These are phyloP conservation scores for Arthrocladium fulminans DNA, from an alignment of 2,329 filamentous ascomycete species.

Conservation along the genomic window DNA sequence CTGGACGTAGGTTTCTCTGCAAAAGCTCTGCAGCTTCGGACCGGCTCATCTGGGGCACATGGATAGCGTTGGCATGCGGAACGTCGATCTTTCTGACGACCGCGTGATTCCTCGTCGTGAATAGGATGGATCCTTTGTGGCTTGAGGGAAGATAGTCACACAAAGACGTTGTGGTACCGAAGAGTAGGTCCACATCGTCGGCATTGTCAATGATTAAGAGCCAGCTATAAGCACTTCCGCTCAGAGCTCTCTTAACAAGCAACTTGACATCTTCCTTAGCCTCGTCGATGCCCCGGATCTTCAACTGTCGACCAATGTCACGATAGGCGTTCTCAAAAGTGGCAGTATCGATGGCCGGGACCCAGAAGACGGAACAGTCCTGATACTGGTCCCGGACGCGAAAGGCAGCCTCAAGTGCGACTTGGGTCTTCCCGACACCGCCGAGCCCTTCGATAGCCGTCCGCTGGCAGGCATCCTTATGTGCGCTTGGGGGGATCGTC, in stretches of 20 bases:
- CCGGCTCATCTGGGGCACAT: conserved; percentile 11
- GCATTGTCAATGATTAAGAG: conserved; percentile 20
- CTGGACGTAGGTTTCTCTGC: conserved; percentile 15
- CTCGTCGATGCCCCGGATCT: conserved; percentile 9
- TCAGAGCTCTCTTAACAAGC: conserved; percentile 5
- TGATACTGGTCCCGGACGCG: conserved; percentile 1
- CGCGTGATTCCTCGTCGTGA: conserved; percentile 16
- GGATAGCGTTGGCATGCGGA: background rate
- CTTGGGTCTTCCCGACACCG: conserved; percentile 23
- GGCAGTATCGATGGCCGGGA: conserved; percentile 1
- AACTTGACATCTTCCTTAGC: conserved; percentile 10
- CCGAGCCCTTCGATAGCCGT: conserved; percentile 16
- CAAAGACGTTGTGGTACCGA: background rate
- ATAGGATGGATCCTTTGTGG: conserved; percentile 16
- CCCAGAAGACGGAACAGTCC: conserved; percentile 13
- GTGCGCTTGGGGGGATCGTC: background rate
- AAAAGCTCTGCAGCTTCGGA: conserved; percentile 15
- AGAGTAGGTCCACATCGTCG: conserved; percentile 10
- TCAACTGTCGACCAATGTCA: conserved; percentile 7
- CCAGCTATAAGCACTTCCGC: conserved; percentile 9
- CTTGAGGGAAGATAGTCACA: conserved; percentile 10
- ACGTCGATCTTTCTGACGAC: background rate
- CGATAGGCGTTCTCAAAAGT: conserved; percentile 11
- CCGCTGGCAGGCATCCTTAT: background rate
- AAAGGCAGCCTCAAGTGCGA: conserved; percentile 21